Percentiles rank a stretch among this genome's conserved stretches.
Conservation (phyloP, 2,329 filamentous ascomycete genomes). For the Alternaria dauci region DNA sequence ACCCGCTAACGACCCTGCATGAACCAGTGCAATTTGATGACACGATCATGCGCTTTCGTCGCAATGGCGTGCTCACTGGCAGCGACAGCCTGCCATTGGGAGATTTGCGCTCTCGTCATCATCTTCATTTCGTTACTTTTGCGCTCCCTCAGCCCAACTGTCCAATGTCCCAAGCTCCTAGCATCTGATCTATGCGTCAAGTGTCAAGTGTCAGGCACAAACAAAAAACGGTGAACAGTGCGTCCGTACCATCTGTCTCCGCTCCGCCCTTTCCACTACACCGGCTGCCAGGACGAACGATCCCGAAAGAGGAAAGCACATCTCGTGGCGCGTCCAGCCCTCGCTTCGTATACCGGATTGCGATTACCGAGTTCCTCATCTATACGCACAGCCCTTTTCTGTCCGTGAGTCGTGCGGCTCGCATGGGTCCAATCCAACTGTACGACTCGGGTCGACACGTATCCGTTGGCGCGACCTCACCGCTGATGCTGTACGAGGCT, state of each 20-base stretch:
- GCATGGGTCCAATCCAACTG: constrained; percentile 19
- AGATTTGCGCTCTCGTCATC: not conserved
- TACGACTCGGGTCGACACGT: constrained; percentile 23
- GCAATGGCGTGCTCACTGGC: constrained; percentile 2
- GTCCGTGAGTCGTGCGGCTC: constrained; percentile 16
- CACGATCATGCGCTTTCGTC: constrained; percentile 21
- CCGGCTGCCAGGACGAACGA: constrained; percentile 19
- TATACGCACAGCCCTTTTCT: constrained; percentile 33
- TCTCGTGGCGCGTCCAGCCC: constrained; percentile 22
- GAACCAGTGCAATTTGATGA: constrained; percentile 22
- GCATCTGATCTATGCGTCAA: constrained; percentile 1
- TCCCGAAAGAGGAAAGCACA: constrained; percentile 20
- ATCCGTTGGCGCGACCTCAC: constrained; percentile 26
- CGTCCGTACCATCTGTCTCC: constrained; percentile 18
- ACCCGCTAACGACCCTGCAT: constrained; percentile 19
- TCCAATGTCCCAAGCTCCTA: constrained; percentile 1
- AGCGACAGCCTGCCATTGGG: not conserved
- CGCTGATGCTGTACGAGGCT: constrained; percentile 31
- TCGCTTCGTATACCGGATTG: constrained; percentile 27
- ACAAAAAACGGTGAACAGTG: constrained; percentile 13
- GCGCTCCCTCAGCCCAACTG: not conserved
- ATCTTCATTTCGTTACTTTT: not conserved
- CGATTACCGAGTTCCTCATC: constrained; percentile 13
- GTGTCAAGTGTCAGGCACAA: constrained; percentile 13
- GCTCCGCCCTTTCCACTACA: constrained; percentile 19